A percentile compares a stretch with the other conserved stretches of the same genome.
These are phyloP conservation scores for Chrysoporthe deuterocubensis DNA, from an alignment of 2,329 filamentous ascomycete species.

Conservation along the genomic window DNA sequence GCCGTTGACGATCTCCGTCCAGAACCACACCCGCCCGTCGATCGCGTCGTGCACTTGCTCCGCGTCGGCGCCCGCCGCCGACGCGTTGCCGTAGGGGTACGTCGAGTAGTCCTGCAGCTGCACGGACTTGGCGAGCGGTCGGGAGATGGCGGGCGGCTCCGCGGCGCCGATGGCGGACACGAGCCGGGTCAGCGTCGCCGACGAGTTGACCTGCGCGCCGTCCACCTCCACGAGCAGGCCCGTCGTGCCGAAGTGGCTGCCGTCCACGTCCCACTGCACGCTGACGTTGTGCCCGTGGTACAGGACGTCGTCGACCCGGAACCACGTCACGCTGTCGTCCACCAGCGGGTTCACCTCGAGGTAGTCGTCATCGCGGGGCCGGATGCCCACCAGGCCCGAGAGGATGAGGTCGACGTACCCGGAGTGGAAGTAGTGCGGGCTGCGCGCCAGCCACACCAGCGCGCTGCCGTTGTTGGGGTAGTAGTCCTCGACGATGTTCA, in stretches of 20 bases:
- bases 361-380: constrained; percentile 42
- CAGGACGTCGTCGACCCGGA: constrained; percentile 44
- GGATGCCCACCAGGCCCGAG: constrained; percentile 46
- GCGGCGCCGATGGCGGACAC: constrained; percentile 16
- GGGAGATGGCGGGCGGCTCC: constrained; percentile 35
- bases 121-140: constrained; percentile 41
- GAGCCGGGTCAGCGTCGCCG: constrained; percentile 36
- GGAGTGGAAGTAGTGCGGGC: constrained; percentile 51
- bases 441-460: constrained; percentile 46
- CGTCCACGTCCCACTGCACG: constrained; percentile 46
- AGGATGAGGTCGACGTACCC: constrained; percentile 47
- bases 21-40: constrained; percentile 46
- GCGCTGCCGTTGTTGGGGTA: constrained; percentile 45
- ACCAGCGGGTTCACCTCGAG: constrained; percentile 47
- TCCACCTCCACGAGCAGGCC: constrained; percentile 43
- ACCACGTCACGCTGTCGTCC: constrained; percentile 41
- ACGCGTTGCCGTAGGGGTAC: constrained; percentile 40
- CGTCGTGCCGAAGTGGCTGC: constrained; percentile 37
- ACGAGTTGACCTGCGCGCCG: constrained; percentile 38
- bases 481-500: constrained; percentile 49
- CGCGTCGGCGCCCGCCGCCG: constrained; percentile 33
- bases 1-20: constrained; percentile 43
- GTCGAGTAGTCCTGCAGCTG: constrained; percentile 37
- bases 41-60: constrained; percentile 41
- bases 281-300: constrained; percentile 48